phyloP scores from a whole-genome alignment of 441 rosid genomes.

The Adansonia gregorii region DNA sequence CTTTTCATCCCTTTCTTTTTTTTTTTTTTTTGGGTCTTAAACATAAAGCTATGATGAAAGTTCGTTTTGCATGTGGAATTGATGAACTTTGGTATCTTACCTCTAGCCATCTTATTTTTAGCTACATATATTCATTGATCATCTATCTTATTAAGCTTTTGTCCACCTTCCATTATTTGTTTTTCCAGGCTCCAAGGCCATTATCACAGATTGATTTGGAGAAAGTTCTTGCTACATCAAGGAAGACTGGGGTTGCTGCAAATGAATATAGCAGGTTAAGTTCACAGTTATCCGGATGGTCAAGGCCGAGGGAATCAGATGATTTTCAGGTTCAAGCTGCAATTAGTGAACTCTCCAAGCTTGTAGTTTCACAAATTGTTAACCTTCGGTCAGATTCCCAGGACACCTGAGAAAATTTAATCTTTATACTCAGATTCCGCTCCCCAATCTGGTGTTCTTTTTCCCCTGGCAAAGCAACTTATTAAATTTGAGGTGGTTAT shows the following conservation, averaged over 20 bases:
- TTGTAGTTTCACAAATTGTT: conserved; percentile 69
- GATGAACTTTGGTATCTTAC: background rate
- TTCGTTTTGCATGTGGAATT: background rate
- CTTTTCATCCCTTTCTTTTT: too few relatives aligned
- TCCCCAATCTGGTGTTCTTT: background rate
- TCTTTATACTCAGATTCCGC: background rate
- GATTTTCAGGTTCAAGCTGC: conserved; percentile 76
- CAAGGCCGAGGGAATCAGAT: conserved; percentile 53
- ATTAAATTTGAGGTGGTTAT: too few relatives aligned
- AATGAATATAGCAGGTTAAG: conserved; percentile 60
- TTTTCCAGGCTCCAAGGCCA: conserved; percentile 70
- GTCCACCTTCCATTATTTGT: background rate
- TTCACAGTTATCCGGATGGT: conserved; percentile 56
- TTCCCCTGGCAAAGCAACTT: too few relatives aligned
- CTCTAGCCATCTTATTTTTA: background rate
- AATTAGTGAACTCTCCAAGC: conserved; percentile 77
- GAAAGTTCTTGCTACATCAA: conserved; percentile 64
- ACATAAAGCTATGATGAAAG: background rate
- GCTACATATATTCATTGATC: background rate
- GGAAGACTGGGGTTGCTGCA: conserved; percentile 76
- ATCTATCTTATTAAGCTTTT: background rate
- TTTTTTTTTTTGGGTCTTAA: background rate
- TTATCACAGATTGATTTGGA: conserved; percentile 67
- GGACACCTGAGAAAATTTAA: conserved; percentile 41
- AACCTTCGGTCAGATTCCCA: conserved; percentile 70